Conservation (phyloP, 345 rosid species). For the Salix dunnii region DNA sequence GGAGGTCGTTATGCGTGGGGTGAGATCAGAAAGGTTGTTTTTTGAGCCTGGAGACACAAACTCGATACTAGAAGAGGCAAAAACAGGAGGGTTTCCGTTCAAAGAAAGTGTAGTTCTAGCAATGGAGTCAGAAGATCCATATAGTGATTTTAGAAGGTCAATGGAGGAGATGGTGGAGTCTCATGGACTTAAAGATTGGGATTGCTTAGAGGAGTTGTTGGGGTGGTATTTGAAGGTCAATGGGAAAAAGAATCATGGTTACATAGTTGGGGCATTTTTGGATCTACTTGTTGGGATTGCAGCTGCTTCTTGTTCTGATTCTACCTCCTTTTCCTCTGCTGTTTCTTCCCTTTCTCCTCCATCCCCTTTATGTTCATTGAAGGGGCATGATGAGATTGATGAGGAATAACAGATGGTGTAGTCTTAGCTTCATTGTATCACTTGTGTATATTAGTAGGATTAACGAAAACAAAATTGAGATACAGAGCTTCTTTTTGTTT, state of each 20-base stretch:
- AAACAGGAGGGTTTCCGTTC: slow-evolving; percentile 31
- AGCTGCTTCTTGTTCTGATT: slow-evolving; percentile 22
- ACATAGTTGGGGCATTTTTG: slow-evolving; percentile 69
- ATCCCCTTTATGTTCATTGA: slow-evolving; percentile 24
- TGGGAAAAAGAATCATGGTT: slow-evolving; percentile 63
- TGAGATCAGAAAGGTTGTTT: slow-evolving; percentile 59
- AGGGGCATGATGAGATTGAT: slow-evolving; percentile 11
- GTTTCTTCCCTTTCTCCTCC: slow-evolving; percentile 53
- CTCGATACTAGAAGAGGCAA: slow-evolving; percentile 56
- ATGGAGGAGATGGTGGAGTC: slow-evolving; percentile 92
- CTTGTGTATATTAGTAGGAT: slow-evolving; percentile 22
- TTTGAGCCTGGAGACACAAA: slow-evolving; percentile 64
- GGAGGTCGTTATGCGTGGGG: slow-evolving; percentile 55
- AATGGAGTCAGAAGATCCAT: slow-evolving; percentile 78
- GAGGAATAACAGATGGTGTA: slow-evolving; percentile 10
- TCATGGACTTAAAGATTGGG: slow-evolving; percentile 70
- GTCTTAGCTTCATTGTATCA: slow-evolving; percentile 2
- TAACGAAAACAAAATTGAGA: neutral
- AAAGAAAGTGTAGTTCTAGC: slow-evolving; percentile 58
- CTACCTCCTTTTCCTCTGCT: slow-evolving; percentile 46
- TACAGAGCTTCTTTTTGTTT: neutral
- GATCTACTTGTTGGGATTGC: slow-evolving; percentile 56
- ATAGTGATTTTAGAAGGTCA: slow-evolving; percentile 67
- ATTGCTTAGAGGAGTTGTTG: slow-evolving; percentile 62
- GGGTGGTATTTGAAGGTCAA: slow-evolving; percentile 77